phyloP scores from a whole-genome alignment of 345 rosid species.

The Crucihimalaya himalaica region DNA sequence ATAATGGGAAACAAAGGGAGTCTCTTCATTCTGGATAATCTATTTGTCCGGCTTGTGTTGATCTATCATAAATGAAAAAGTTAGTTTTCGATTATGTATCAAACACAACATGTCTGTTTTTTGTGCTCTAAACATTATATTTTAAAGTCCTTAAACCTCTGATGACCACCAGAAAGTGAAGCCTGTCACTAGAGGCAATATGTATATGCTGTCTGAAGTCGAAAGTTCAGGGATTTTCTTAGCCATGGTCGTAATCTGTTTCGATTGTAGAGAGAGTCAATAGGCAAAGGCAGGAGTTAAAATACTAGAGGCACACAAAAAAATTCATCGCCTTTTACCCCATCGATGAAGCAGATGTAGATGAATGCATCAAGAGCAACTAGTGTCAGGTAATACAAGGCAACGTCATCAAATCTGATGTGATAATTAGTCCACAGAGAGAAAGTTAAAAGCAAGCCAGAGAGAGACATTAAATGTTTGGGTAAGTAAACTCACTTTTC shows the following conservation, averaged over 20 bases:
- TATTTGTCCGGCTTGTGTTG: too few relatives aligned
- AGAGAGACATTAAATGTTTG: not conserved
- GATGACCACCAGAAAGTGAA: too few relatives aligned
- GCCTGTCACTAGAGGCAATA: too few relatives aligned
- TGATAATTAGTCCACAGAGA: not conserved
- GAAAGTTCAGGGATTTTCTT: too few relatives aligned
- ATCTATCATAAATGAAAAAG: too few relatives aligned
- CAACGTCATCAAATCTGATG: conserved; percentile 43
- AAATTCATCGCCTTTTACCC: conserved; percentile 32
- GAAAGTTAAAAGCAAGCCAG: not conserved
- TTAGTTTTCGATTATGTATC: too few relatives aligned
- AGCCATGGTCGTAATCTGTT: conserved; percentile 58
- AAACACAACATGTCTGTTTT: too few relatives aligned
- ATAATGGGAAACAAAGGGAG: too few relatives aligned
- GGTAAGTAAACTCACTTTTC: conserved; percentile 7
- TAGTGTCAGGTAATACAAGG: conserved; percentile 42
- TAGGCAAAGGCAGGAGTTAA: not conserved
- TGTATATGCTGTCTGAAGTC: too few relatives aligned
- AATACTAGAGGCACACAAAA: not conserved
- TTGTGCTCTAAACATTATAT: too few relatives aligned
- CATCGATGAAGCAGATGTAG: conserved; percentile 48
- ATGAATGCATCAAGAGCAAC: conserved; percentile 44
- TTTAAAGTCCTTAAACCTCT: too few relatives aligned
- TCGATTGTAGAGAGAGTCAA: not conserved
- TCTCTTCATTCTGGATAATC: too few relatives aligned